Conservation (phyloP, 23 red algal species). For the Gracilaria vermiculophylla region DNA sequence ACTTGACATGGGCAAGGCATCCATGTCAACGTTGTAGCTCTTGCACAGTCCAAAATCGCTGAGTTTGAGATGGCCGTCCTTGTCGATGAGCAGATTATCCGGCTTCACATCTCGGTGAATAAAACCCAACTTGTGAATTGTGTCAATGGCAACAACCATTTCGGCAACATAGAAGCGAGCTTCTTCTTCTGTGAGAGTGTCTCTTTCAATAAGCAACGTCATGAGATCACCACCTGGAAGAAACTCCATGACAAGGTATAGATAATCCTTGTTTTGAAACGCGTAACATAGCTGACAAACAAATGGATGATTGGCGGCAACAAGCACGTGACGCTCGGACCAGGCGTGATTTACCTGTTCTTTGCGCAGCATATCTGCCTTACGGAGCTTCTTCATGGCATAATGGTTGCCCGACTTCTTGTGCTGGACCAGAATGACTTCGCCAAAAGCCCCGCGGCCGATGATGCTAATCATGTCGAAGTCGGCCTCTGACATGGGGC, state of each 20-base stretch:
- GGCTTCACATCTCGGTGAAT: slow-evolving; percentile 99
- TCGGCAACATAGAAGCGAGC: slow-evolving; percentile 94
- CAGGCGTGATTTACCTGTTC: slow-evolving; percentile 95
- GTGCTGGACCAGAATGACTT: slow-evolving; percentile 88
- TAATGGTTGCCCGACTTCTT: slow-evolving; percentile 76
- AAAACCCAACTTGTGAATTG: slow-evolving; percentile 93
- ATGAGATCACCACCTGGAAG: slow-evolving; percentile 97
- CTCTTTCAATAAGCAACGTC: slow-evolving; percentile 88
- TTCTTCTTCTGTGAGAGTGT: slow-evolving; percentile 90
- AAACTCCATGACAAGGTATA: slow-evolving; percentile 99
- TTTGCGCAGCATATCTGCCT: slow-evolving; percentile 93
- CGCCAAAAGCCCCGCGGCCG: slow-evolving; percentile 96
- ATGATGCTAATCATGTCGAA: slow-evolving; percentile 93
- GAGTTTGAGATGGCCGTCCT: slow-evolving; percentile 88
- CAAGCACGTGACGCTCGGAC: slow-evolving; percentile 93
- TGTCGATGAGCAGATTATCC: slow-evolving; percentile 96
- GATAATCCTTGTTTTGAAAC: slow-evolving; percentile 89
- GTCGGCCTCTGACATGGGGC: slow-evolving; percentile 88
- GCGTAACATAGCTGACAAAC: slow-evolving; percentile 92
- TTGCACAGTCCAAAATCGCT: slow-evolving; percentile 98
- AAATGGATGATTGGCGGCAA: slow-evolving; percentile 81
- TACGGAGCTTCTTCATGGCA: slow-evolving; percentile 99
- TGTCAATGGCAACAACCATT: slow-evolving; percentile 96
- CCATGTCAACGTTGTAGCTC: slow-evolving; percentile 73
- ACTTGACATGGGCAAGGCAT: slow-evolving; percentile 21